A percentile compares a stretch with the other conserved stretches of the same genome.
Evolutionary conservation across 2,329 filamentous ascomycete genomes (phyloP).

Genomic region (Botrytis paeoniae): DNA sequence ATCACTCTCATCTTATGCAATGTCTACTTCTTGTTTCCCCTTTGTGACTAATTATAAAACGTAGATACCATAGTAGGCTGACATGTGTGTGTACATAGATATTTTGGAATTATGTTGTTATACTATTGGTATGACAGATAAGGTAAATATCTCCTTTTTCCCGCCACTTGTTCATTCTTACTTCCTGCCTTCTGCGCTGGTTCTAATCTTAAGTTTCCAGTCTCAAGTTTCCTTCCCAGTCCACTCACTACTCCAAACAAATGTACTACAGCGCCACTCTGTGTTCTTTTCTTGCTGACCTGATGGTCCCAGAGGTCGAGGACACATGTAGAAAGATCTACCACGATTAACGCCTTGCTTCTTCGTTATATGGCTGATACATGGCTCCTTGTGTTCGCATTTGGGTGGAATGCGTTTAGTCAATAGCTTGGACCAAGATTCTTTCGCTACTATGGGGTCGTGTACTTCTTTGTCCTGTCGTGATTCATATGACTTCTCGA

Average conservation of each 20-base stretch:
- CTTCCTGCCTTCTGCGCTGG: not conserved
- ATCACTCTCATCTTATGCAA: not conserved
- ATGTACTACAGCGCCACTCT: conserved; percentile 84
- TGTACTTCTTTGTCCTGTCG: conserved; percentile 43
- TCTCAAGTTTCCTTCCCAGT: conserved; percentile 9
- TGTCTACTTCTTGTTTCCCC: not conserved
- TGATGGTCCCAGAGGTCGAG: conserved; percentile 75
- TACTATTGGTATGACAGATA: not conserved
- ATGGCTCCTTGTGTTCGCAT: conserved; percentile 88
- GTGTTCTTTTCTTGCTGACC: conserved; percentile 81
- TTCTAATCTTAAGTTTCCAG: not conserved
- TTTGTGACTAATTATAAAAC: not conserved
- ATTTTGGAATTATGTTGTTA: not conserved
- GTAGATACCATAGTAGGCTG: not conserved
- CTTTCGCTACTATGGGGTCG: conserved; percentile 70
- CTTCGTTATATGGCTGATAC: conserved; percentile 79
- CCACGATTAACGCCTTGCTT: conserved; percentile 83
- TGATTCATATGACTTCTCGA: conserved; percentile 20
- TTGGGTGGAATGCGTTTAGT: conserved; percentile 69
- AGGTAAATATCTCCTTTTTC: not conserved
- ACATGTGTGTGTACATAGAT: not conserved
- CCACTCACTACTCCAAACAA: conserved; percentile 51
- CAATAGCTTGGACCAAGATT: conserved; percentile 84
- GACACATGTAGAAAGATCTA: conserved; percentile 63
- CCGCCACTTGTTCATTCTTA: not conserved